Conservation (phyloP, 2,329 filamentous ascomycete genomes). For the Alternaria postmessia region DNA sequence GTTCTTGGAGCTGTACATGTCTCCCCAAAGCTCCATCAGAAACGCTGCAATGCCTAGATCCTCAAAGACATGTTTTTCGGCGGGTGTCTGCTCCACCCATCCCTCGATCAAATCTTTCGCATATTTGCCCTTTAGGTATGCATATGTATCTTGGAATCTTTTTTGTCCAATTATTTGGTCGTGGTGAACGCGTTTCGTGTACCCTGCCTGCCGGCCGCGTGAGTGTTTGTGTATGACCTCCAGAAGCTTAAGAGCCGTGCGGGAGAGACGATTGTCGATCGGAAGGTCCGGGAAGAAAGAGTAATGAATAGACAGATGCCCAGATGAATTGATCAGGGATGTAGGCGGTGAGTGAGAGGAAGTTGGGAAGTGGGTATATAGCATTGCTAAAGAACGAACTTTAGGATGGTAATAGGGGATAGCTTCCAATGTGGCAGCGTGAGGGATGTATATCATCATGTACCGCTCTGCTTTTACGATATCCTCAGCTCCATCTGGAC, state of each 20-base stretch:
- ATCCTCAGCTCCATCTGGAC: slow-evolving; percentile 33
- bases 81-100: slow-evolving; percentile 90
- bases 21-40: slow-evolving; percentile 86
- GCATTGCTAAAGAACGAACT: slow-evolving; percentile 76
- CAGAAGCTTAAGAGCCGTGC: slow-evolving; percentile 74
- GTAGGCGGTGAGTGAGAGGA: background rate
- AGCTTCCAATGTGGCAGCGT: slow-evolving; percentile 66
- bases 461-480: slow-evolving; percentile 51
- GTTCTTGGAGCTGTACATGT: slow-evolving; percentile 71
- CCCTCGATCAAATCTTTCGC: slow-evolving; percentile 72
- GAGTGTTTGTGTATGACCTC: slow-evolving; percentile 77
- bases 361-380: slow-evolving; percentile 67
- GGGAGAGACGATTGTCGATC: slow-evolving; percentile 63
- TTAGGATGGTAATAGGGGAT: slow-evolving; percentile 90
- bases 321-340: slow-evolving; percentile 40
- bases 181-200: slow-evolving; percentile 83
- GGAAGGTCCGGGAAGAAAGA: slow-evolving; percentile 54
- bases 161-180: slow-evolving; percentile 81
- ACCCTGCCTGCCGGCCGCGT: slow-evolving; percentile 69
- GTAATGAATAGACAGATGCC: slow-evolving; percentile 61
- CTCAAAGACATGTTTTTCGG: slow-evolving; percentile 92
- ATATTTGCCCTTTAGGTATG: slow-evolving; percentile 79
- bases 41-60: slow-evolving; percentile 92
- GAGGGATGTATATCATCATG: slow-evolving; percentile 80
- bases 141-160: slow-evolving; percentile 82